Percentiles rank a stretch among this genome's conserved stretches.
Conservation (phyloP, 108 stramenopile genomes). For the Pseudonitzschia multiseries region DNA sequence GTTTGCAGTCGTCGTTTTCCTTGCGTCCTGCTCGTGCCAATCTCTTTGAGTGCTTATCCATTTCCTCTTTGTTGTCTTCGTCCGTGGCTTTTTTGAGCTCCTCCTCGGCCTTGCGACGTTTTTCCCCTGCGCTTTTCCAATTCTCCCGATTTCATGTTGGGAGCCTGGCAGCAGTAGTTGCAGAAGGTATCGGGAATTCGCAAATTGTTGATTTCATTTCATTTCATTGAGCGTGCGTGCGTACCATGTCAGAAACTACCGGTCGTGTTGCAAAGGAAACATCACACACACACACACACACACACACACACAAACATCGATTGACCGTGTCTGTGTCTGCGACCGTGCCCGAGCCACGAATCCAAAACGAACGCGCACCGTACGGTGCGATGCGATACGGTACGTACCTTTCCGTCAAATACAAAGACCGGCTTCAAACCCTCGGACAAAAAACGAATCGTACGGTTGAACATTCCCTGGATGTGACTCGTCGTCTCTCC, state of each 20-base stretch:
- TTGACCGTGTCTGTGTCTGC: no score
- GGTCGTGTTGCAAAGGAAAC: no score
- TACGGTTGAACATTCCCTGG: constrained; percentile 99
- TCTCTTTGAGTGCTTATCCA: constrained; percentile 84
- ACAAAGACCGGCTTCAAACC: constrained; percentile 48
- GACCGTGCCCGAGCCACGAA: no score
- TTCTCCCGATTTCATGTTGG: constrained; percentile 93
- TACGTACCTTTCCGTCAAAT: constrained; percentile 17
- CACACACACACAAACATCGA: no score
- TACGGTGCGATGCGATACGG: background rate
- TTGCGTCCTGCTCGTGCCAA: constrained; percentile 84
- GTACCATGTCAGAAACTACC: no score
- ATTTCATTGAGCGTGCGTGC: no score
- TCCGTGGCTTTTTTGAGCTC: constrained; percentile 85
- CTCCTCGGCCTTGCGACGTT: constrained; percentile 90
- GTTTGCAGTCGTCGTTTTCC: constrained; percentile 88
- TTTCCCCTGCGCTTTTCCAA: constrained; percentile 87
- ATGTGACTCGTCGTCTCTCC: constrained; percentile 96
- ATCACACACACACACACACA: no score
- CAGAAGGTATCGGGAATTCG: background rate
- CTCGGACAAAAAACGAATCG: constrained; percentile 92
- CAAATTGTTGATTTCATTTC: background rate
- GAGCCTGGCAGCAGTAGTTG: constrained; percentile 61
- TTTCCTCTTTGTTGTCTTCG: constrained; percentile 83
- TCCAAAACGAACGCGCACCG: no score